phyloP scores from a whole-genome alignment of 1,139 yeast genomes.

The Debaryomycetaceae sp. region DNA sequence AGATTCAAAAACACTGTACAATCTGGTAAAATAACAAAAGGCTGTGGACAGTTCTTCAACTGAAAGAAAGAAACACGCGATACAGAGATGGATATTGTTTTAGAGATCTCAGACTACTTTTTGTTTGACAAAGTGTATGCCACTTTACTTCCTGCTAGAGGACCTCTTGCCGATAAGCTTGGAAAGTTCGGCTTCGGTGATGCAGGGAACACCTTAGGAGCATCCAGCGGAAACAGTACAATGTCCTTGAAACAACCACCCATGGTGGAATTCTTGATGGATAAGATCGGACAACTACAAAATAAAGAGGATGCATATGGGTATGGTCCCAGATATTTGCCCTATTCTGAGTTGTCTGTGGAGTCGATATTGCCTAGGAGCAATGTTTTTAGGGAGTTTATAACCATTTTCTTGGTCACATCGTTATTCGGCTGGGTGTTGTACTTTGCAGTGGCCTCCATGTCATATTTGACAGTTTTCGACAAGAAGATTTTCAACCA shows the following conservation, averaged over 20 bases:
- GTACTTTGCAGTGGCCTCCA: slow-evolving; percentile 70
- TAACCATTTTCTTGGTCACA: slow-evolving; percentile 68
- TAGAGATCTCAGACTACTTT: slow-evolving; percentile 73
- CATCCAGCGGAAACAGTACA: slow-evolving; percentile 7
- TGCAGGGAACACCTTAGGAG: slow-evolving; percentile 3
- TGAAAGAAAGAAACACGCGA: slow-evolving; percentile 1
- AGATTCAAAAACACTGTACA: background rate
- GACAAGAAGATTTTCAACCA: slow-evolving; percentile 90
- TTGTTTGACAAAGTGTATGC: slow-evolving; percentile 74
- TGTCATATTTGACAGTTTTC: slow-evolving; percentile 73
- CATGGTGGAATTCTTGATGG: slow-evolving; percentile 15
- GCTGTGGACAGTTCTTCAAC: background rate
- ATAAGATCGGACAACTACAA: slow-evolving; percentile 24
- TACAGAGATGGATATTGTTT: slow-evolving; percentile 73
- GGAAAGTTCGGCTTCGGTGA: slow-evolving; percentile 3
- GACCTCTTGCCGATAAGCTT: slow-evolving; percentile 16
- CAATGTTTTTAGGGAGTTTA: slow-evolving; percentile 64
- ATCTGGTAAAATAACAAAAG: background rate
- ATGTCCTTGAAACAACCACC: slow-evolving; percentile 7
- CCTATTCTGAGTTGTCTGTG: slow-evolving; percentile 51
- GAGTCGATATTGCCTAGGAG: slow-evolving; percentile 68
- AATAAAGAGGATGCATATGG: slow-evolving; percentile 40
- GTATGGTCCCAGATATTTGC: slow-evolving; percentile 27
- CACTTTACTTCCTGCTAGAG: slow-evolving; percentile 31
- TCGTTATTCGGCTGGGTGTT: slow-evolving; percentile 81